Evolutionary conservation across 2,329 filamentous ascomycete genomes (phyloP), one percentile per base, ranked within the genome.

Genomic region (Trichoderma polysporum): DNA sequence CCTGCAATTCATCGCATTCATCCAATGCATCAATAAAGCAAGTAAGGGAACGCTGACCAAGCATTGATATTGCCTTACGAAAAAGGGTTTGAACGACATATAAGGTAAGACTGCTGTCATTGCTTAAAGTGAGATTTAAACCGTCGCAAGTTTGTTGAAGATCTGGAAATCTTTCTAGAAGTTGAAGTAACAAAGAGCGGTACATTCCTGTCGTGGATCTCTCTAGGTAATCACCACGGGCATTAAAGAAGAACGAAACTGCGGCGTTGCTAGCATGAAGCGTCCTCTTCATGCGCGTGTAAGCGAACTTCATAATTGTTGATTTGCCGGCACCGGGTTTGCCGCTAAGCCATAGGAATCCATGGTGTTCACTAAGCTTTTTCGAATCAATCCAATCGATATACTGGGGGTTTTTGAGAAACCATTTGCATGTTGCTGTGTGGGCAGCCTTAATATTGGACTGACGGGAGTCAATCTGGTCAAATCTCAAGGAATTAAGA

Each of bases 191-290:
- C 7, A 87, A 69, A 1, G 82, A 83, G 7, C 83, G 79, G 69
- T 85, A 85, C 71, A 87, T 77, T 2, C 85, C 84, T 1, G 75
- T 19, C 0, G 76, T 76, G 0, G 82, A 79, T 67, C 77, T 83
- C 68, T 86, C 82, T 9, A 83, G 72, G 12, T 72, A 31, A 0
- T 74, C 73, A 0, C 83, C 83, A 61, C 82, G 73, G 0, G 83
- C 82, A 61, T 84, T 82, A 76, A 86, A 86, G 74, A 85, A 86
- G 73, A 84, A 85, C 3, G 65, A 64, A 4, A 57, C n/a, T 3
- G 58, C 45, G 4, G 41, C 19, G 19, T 19, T 10, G 8, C 13
- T 33, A 6, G 4, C 19, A 2, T 10, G 6, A 8, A 22, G 22
- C 13, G 3, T 3, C 3, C 31, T 22, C 25, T 27, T 49, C 12